Evolutionary conservation across 2,329 filamentous ascomycete species (phyloP), one percentile per base, ranked within the genome.

Genomic region (Drechslera avenae): DNA sequence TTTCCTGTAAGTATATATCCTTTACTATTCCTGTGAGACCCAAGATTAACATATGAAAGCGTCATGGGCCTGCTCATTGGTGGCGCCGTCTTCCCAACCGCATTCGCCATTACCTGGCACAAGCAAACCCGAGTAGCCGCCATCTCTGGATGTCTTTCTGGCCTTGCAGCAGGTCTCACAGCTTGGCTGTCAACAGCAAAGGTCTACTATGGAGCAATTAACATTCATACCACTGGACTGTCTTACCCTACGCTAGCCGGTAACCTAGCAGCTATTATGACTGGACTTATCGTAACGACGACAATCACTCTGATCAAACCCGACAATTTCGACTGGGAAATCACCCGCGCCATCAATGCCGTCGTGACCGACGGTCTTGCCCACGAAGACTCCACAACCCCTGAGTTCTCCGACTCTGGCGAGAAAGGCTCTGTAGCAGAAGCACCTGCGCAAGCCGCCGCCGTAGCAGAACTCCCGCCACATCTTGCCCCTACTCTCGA

Each of bases 61-160:
- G 69, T 75, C 14, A 73, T 77, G 63, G 75, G 73, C 21, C 65
- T 77, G 12, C 62, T 77, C 1, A 76, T 78, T 6, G 73, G 74
- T 5, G 73, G 73, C 5, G 76, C 74, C 1, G 73, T 77, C 5
- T 74, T 79, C 40, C 72, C 72, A 1, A 56, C 68, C 2, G 68
- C 71, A 1, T 73, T 76, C 21, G 54, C 71, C 3, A 70, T 76
- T 26, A 64, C 62, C 33, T 76, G 74, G 74, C 63, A 62, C 23
- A 66, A 66, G 19, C 73, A 75, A 46, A 61, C 54, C 2, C 63
- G 59, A 32, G 48, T 59, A 1, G 73, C 63, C 4, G 73, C 73
- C 7, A 71, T 74, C 16, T 65, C 62, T 6, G 67, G 68, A 1
- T 68, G 69, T 33, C 33, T 75, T 2, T 47, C 45, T 16, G 73